These are phyloP conservation scores for Cryptococcus jaspeensis DNA, from an alignment of 1,284 basidiomycete species.

Conservation along the genomic window DNA sequence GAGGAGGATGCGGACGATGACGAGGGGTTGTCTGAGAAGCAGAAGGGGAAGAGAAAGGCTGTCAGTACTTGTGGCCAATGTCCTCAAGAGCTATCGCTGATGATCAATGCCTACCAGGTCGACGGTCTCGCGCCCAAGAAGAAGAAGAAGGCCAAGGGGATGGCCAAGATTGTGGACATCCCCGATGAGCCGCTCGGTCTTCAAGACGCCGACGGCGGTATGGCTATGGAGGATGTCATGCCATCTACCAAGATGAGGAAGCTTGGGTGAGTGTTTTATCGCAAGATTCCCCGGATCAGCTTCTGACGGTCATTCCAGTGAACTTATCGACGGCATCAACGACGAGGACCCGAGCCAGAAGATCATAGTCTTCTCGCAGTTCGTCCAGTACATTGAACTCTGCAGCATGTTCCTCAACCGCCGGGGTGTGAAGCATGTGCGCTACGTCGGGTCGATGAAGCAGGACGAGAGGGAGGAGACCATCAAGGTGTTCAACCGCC, in stretches of 20 bases:
- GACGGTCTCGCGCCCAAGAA: neutral
- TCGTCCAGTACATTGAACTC: slow-evolving; percentile 45
- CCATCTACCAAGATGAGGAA: slow-evolving; percentile 45
- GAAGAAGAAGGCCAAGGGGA: slow-evolving; percentile 10
- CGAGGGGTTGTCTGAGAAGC: slow-evolving; percentile 8
- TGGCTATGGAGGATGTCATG: slow-evolving; percentile 28
- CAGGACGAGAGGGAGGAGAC: slow-evolving; percentile 36
- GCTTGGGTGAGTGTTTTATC: slow-evolving; percentile 29
- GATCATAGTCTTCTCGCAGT: slow-evolving; percentile 46
- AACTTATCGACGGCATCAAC: slow-evolving; percentile 29
- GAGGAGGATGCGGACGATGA: slow-evolving; percentile 16
- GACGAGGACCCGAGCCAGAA: slow-evolving; percentile 30
- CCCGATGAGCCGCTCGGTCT: slow-evolving; percentile 6
- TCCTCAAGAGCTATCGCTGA: neutral
- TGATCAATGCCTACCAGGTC: neutral
- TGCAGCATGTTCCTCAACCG: slow-evolving; percentile 29
- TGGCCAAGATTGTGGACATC: slow-evolving; percentile 58
- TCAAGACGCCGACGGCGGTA: slow-evolving; percentile 10
- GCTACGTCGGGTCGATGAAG: slow-evolving; percentile 48
- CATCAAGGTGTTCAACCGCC: slow-evolving; percentile 35
- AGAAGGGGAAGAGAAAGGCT: slow-evolving; percentile 37
- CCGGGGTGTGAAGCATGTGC: slow-evolving; percentile 27
- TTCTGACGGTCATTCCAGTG: slow-evolving; percentile 13
- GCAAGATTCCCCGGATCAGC: neutral
- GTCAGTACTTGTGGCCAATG: slow-evolving; percentile 16